Evolutionary conservation across 352 stramenopile genomes (phyloP), one percentile per base, ranked within the genome.

Genomic region (Blastocystis sp.): DNA sequence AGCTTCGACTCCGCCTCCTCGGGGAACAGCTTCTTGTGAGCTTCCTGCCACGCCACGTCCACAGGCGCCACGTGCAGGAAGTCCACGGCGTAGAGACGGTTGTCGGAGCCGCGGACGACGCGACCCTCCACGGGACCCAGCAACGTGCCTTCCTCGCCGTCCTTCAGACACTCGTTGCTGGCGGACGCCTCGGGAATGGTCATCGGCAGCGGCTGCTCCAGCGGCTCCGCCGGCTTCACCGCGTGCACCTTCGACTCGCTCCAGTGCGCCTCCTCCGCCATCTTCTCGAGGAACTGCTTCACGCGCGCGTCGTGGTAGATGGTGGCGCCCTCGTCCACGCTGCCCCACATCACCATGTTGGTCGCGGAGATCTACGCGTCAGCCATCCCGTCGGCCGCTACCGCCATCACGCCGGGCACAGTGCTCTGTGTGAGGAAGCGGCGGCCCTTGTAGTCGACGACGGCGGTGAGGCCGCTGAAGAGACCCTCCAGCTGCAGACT

Each of bases 271-370:
- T 84, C 46, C 56, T 69, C 27, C 14, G 73, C 54, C 14, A 84
- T 29, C 59, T 64, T 38, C n/a, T 69, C 48, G 16, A 84, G 21
- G 48, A 27, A 40, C 18, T 34, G 40, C 36, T 56, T 59, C 9
- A 84, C 73, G 44, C 54, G 54, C 24, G 27, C 40, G 36, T 84
- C 73, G 24, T 34, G 21, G 32, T 67, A 84, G 44, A 84, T 84
- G 32, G 44, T 84, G 9, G 21, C n/a, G 27, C 73, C 73, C n/a
- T 84, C 49, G 48, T 84, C 73, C 14, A 84, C n/a, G 27, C 42
- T 54, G 4, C 73, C 73, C 54, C 59, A 84, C 48, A 84, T 69
- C 7, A 84, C 44, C 73, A 84, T 84, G 44, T 75, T 84, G n/a
- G 44, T 14, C 21, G 73, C 21, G 7, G 73, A 27, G 46, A 73